Evolutionary conservation across 2,329 filamentous ascomycete genomes (phyloP).

Genomic region (Zymoseptoria pseudotritici): DNA sequence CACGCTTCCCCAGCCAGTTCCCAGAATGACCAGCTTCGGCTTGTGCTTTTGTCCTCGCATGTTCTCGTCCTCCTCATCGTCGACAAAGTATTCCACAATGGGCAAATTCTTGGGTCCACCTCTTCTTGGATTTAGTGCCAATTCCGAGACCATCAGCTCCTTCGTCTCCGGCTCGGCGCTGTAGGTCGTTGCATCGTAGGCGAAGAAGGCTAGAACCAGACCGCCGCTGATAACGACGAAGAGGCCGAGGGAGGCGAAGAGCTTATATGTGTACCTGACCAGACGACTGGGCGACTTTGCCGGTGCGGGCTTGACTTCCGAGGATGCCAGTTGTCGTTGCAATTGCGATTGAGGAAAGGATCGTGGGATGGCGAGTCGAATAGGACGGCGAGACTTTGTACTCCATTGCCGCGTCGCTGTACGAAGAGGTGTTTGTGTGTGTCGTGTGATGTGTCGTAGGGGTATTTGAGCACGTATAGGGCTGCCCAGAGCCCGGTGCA

Average conservation of each 20-base stretch:
- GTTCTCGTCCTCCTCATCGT: constrained; percentile 73
- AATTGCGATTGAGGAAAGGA: constrained; percentile 9
- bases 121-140: constrained; percentile 70
- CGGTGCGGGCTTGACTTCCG: not conserved
- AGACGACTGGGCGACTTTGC: constrained; percentile 22
- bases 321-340: constrained; percentile 16
- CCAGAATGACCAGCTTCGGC: constrained; percentile 83
- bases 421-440: not conserved
- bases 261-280: constrained; percentile 55
- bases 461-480: constrained; percentile 9
- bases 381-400: not conserved
- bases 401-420: not conserved
- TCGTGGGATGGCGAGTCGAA: constrained; percentile 12
- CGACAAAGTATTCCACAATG: constrained; percentile 78
- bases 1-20: constrained; percentile 91
- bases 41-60: constrained; percentile 72
- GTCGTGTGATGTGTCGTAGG: not conserved
- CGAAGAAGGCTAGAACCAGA: constrained; percentile 74
- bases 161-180: constrained; percentile 57
- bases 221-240: constrained; percentile 64
- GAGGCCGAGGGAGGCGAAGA: constrained; percentile 65
- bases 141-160: constrained; percentile 76
- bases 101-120: constrained; percentile 94
- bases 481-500: constrained; percentile 17
- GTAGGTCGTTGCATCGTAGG: constrained; percentile 92